Base-by-base conservation (phyloP, 768 basidiomycete species). In the Termitomyces sp. region DNA sequence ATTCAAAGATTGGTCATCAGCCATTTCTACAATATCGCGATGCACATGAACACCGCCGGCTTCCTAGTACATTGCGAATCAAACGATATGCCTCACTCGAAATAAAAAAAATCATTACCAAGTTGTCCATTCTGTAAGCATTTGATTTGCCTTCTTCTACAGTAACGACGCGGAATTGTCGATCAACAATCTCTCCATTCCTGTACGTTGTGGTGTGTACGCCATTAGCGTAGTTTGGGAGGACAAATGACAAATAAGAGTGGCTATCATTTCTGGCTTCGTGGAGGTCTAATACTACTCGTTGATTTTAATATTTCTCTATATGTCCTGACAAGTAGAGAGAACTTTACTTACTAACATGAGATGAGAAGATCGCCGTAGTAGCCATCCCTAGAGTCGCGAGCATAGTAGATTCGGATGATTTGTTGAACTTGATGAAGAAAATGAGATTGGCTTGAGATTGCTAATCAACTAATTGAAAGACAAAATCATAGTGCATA, bases 301-400 rank as follows among this genome's bases (percentile, higher is more conserved):
- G 1, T n/a, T 12, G 5, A 17, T 23, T 7, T 5, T 9, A n/a
- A 16, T n/a, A 45, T 10, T 14, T 28, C 6, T 28, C 10, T 21
- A 16, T 28, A 40, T 11, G 17, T 21, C 21, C 16, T 40, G 11
- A 25, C 34, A 23, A 23, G 16, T 23, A 43, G 39, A 8, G 12
- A 17, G 17, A 14, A 11, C 17, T 45, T 25, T 39, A 64, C 63
- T 58, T 42, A 64, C 63, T 64, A 19, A 64, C 63, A 28, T 46
- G 63, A 12, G 45, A 34, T 3, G 63, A 64, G 34, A 62, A 64
- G 9, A 64, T 64, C 6, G 63, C 61, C 3, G 63, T 64, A 6
- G 60, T 42, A 8, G 63, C 63, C 48, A 64, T 64, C 17, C 63
- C 63, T n/a, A 64, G 44, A n/a, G 58, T 64, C 11, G 63, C 63